phyloP scores from a whole-genome alignment of 805 yeast genomes.

The Teunomyces panamensis region DNA sequence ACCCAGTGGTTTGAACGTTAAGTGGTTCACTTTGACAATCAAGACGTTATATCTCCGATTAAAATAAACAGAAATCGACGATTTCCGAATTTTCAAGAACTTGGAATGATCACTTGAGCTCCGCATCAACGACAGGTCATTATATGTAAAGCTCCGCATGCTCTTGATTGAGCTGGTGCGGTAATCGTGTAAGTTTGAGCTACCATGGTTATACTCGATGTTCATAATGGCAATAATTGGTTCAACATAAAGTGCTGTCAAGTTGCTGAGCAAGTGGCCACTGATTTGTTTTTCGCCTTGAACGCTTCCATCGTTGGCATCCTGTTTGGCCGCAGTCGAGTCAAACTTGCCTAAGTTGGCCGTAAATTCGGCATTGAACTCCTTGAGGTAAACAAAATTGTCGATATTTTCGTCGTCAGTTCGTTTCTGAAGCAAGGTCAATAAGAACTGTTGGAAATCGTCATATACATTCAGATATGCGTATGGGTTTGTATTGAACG shows the following conservation, averaged over 20 bases:
- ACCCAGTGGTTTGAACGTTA: conserved; percentile 11
- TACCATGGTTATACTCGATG: conserved; percentile 25
- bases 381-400: conserved; percentile 13
- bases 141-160: conserved; percentile 13
- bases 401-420: conserved; percentile 8
- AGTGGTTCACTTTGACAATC: conserved; percentile 23
- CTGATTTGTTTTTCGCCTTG: conserved; percentile 34
- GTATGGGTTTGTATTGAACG: conserved; percentile 17
- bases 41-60: conserved; percentile 20
- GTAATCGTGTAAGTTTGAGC: conserved; percentile 28
- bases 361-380: conserved; percentile 15
- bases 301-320: conserved; percentile 13
- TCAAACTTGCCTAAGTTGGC: conserved; percentile 18
- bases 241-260: conserved; percentile 35
- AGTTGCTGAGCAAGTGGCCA: conserved; percentile 29
- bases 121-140: conserved; percentile 3
- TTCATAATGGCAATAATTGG: conserved; percentile 37
- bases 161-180: conserved; percentile 23
- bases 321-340: conserved; percentile 10
- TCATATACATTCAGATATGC: conserved; percentile 16
- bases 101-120: conserved; percentile 1
- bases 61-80: conserved; percentile 18
- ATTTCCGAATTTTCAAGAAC: conserved; percentile 10
- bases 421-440: conserved; percentile 7
- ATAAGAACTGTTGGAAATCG: conserved; percentile 22